Evolutionary conservation across 2,329 filamentous ascomycete species (phyloP).

Genomic region (Harringtonia lauricola): DNA sequence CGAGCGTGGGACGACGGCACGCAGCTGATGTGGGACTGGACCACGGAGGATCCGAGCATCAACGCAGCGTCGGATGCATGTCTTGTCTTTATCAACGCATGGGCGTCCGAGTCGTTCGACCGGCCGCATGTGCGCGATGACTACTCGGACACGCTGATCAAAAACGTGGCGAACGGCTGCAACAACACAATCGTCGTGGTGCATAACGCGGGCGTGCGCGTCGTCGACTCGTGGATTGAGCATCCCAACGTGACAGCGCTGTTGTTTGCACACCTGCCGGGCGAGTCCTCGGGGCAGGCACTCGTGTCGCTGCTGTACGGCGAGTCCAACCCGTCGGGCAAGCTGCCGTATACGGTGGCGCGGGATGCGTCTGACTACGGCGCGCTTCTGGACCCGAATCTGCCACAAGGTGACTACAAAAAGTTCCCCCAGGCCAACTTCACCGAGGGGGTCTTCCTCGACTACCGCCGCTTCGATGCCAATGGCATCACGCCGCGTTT

Average conservation of each 20-base stretch:
- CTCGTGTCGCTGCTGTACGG: slow-evolving; percentile 47
- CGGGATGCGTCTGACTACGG: slow-evolving; percentile 43
- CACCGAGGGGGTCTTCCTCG: slow-evolving; percentile 36
- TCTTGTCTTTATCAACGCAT: slow-evolving; percentile 53
- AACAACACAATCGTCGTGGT: slow-evolving; percentile 54
- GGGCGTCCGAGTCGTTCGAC: slow-evolving; percentile 61
- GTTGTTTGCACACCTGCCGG: slow-evolving; percentile 51
- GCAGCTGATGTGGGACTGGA: slow-evolving; percentile 48
- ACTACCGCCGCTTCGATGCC: slow-evolving; percentile 44
- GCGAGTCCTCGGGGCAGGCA: slow-evolving; percentile 47
- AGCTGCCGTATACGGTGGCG: slow-evolving; percentile 50
- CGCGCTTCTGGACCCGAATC: slow-evolving; percentile 23
- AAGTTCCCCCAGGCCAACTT: slow-evolving; percentile 38
- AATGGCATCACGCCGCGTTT: slow-evolving; percentile 35
- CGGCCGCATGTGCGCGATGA: slow-evolving; percentile 53
- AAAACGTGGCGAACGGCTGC: slow-evolving; percentile 45
- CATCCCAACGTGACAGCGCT: slow-evolving; percentile 53
- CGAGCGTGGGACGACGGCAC: slow-evolving; percentile 44
- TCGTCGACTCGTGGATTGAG: slow-evolving; percentile 50
- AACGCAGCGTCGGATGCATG: slow-evolving; percentile 49
- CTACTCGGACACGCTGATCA: slow-evolving; percentile 46
- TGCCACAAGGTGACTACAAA: slow-evolving; percentile 37
- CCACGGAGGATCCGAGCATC: slow-evolving; percentile 33
- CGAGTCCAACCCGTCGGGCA: slow-evolving; percentile 42
- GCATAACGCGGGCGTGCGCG: slow-evolving; percentile 49